A percentile compares a stretch with the other conserved stretches of the same genome.
These are phyloP conservation scores for Paspalum notatum DNA, from an alignment of 176 grass and related monocot species.

Conservation along the genomic window DNA sequence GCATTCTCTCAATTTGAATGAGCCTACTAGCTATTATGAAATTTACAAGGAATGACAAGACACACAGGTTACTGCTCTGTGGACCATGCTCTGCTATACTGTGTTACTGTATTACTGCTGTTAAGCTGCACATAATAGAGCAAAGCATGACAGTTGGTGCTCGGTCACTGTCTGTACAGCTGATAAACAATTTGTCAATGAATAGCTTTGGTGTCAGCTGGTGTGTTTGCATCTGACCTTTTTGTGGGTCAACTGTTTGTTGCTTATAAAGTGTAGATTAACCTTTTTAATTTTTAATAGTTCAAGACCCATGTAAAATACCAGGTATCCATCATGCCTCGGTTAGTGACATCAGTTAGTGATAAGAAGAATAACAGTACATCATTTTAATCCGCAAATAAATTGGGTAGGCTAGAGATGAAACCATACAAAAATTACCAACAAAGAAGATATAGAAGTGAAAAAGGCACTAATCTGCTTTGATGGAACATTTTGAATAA, in stretches of 20 bases:
- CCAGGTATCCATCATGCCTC: background rate
- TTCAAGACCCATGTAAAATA: background rate
- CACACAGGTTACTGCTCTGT: background rate
- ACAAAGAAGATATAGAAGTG: background rate
- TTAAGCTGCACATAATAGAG: background rate
- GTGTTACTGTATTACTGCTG: background rate
- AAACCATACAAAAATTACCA: background rate
- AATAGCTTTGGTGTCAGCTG: background rate
- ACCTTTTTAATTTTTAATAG: background rate
- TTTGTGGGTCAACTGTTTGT: background rate
- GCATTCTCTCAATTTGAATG: background rate
- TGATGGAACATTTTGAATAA: background rate
- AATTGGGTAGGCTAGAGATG: background rate
- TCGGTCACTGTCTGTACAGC: background rate
- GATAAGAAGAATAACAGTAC: background rate
- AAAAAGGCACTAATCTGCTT: background rate
- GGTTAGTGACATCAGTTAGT: too few species aligned
- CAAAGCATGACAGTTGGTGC: background rate
- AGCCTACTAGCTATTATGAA: constrained; percentile 14
- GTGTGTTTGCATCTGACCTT: background rate
- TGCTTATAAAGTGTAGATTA: background rate
- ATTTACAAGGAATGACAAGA: background rate
- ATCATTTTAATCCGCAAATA: background rate
- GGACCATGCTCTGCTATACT: background rate
- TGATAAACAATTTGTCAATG: background rate